These are phyloP conservation scores for Cyclospora cayetanensis DNA, from an alignment of 169 alveolate genomes.

Conservation along the genomic window DNA sequence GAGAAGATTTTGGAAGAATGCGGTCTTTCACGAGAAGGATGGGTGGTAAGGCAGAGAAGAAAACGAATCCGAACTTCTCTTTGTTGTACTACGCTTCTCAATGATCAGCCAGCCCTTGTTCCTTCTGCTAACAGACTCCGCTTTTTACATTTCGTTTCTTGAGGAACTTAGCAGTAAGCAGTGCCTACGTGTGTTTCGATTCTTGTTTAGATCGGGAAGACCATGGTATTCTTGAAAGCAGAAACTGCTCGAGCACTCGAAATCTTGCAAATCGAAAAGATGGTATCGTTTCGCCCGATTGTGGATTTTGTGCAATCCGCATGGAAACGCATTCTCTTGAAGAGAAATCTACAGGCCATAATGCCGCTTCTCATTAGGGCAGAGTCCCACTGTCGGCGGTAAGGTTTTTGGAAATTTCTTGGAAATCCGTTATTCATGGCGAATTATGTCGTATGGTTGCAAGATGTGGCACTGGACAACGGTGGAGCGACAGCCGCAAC, in stretches of 20 bases:
- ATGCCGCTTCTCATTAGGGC: background rate
- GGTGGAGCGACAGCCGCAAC: background rate
- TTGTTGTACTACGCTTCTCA: background rate
- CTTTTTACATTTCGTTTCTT: no score
- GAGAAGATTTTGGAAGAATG: slow-evolving; percentile 75
- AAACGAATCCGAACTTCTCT: no score
- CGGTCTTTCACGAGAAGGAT: slow-evolving; percentile 70
- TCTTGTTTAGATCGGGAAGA: slow-evolving; percentile 82
- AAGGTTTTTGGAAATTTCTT: background rate
- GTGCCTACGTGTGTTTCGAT: background rate
- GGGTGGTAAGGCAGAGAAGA: slow-evolving; percentile 61
- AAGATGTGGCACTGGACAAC: background rate
- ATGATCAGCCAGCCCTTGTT: background rate
- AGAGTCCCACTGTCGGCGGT: slow-evolving; percentile 35
- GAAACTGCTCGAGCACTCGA: slow-evolving; percentile 86
- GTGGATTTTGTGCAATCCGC: slow-evolving; percentile 81
- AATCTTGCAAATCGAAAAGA: slow-evolving; percentile 85
- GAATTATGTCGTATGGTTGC: background rate
- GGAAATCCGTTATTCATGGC: background rate
- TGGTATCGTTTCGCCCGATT: slow-evolving; percentile 86
- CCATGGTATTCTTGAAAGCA: slow-evolving; percentile 89
- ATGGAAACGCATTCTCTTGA: background rate
- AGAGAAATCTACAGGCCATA: background rate
- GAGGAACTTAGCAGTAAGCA: background rate
- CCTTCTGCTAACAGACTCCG: no score